Percentiles rank a stretch among this genome's conserved stretches.
These are phyloP conservation scores for Umbelopsis sp. DNA, from an alignment of 192 early-diverging fungal genomes.

Conservation along the genomic window DNA sequence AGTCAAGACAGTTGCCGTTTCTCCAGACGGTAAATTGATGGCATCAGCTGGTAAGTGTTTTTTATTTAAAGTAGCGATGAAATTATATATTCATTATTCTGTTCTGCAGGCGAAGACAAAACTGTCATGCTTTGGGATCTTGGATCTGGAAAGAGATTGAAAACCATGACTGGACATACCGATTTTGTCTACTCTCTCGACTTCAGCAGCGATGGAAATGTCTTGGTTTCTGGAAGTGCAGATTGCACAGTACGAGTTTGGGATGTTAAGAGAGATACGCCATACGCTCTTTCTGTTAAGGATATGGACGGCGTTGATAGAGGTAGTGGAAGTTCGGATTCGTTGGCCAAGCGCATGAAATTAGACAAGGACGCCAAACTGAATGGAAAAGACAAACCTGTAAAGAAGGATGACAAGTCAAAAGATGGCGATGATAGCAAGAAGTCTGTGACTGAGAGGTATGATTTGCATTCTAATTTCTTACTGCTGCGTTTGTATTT, in stretches of 20 bases:
- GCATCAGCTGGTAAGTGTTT: constrained; percentile 77
- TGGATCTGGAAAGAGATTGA: constrained; percentile 78
- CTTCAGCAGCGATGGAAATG: constrained; percentile 80
- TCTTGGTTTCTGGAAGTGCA: constrained; percentile 83
- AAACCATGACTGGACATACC: constrained; percentile 84
- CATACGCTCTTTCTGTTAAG: constrained; percentile 16
- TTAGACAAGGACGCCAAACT: constrained; percentile 13
- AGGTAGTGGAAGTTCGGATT: neutral
- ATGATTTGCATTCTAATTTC: neutral
- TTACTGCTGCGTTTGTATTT: neutral
- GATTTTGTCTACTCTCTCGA: constrained; percentile 80
- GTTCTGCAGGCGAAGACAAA: constrained; percentile 68
- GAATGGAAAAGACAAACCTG: constrained; percentile 11
- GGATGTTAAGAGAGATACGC: constrained; percentile 71
- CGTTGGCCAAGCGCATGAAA: constrained; percentile 17
- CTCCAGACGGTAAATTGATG: constrained; percentile 88
- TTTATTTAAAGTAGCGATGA: neutral
- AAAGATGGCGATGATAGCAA: constrained; percentile 23
- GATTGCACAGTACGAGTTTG: constrained; percentile 91
- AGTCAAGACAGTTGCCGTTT: constrained; percentile 84
- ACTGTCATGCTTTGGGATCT: constrained; percentile 92
- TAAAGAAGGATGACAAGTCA: constrained; percentile 7
- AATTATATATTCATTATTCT: neutral
- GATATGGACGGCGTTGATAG: constrained; percentile 5
- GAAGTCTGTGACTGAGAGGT: constrained; percentile 40